A percentile compares a stretch with the other conserved stretches of the same genome.
Evolutionary conservation across 306 rosid genomes (phyloP).

Genomic region (Albizia julibrissin): DNA sequence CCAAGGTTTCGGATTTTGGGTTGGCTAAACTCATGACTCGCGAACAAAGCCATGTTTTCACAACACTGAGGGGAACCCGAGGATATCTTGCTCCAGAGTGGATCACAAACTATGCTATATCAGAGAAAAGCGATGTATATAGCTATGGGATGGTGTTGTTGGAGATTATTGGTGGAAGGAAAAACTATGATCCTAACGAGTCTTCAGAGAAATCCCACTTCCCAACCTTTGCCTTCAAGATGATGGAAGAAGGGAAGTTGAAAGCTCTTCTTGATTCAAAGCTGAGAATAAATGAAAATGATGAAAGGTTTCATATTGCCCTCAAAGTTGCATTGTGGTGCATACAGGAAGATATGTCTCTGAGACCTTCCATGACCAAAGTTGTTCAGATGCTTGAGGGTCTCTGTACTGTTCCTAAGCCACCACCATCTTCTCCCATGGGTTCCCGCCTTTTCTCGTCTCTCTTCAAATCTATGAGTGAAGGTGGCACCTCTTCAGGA

Average conservation of each 20-base stretch:
- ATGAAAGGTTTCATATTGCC: background rate
- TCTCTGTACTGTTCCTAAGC: background rate
- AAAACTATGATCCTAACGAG: background rate
- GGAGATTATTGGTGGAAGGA: background rate
- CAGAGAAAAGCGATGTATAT: background rate
- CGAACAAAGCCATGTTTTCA: background rate
- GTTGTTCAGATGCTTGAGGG: background rate
- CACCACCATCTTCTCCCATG: background rate
- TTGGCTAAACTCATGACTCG: background rate
- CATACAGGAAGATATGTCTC: background rate
- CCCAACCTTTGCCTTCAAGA: background rate
- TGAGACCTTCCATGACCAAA: background rate
- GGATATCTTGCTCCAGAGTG: background rate
- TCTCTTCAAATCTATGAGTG: background rate
- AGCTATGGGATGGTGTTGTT: background rate
- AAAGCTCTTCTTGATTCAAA: background rate
- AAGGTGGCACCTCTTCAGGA: background rate
- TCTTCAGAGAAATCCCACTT: background rate
- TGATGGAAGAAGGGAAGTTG: background rate
- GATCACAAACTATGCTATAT: background rate
- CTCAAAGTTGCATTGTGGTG: background rate
- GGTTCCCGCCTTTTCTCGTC: background rate
- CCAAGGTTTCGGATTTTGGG: conserved; percentile 72
- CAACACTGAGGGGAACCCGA: background rate
- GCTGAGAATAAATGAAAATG: background rate